Percentiles rank a stretch among this genome's conserved stretches.
Evolutionary conservation across 2,329 filamentous ascomycete genomes (phyloP).

Genomic region (Thermothelomyces thermophilus): DNA sequence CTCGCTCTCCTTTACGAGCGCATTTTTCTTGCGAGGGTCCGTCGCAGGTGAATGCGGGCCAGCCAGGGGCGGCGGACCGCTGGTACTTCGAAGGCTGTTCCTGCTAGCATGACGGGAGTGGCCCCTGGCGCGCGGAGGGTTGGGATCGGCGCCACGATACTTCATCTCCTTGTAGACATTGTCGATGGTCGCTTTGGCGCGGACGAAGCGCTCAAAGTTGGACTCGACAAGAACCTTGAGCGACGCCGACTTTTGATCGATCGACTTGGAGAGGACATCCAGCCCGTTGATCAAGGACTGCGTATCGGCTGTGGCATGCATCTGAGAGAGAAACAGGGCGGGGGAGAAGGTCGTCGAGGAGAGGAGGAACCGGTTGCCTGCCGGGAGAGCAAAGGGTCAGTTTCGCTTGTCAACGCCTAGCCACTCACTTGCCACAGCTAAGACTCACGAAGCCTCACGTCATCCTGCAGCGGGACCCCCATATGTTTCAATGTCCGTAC

Average conservation of each 20-base stretch:
- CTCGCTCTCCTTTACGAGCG: conserved; percentile 84
- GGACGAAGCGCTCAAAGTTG: conserved; percentile 97
- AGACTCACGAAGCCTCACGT: conserved; percentile 63
- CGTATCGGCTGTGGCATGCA: conserved; percentile 81
- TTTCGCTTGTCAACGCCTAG: not conserved
- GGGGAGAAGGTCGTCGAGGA: conserved; percentile 96
- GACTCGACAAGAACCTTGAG: conserved; percentile 94
- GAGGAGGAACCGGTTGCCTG: conserved; percentile 85
- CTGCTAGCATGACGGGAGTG: conserved; percentile 65
- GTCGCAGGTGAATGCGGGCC: conserved; percentile 33
- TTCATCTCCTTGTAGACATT: conserved; percentile 99
- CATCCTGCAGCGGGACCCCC: conserved; percentile 78
- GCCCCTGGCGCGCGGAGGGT: conserved; percentile 36
- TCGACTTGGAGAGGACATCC: conserved; percentile 79
- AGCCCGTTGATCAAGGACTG: conserved; percentile 73
- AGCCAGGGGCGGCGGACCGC: conserved; percentile 32
- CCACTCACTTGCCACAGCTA: not conserved
- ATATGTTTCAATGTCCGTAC: conserved; percentile 69
- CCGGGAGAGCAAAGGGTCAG: conserved; percentile 15
- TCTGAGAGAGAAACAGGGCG: conserved; percentile 82
- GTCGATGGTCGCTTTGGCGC: conserved; percentile 95
- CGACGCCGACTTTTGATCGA: conserved; percentile 95
- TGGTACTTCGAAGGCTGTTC: conserved; percentile 54
- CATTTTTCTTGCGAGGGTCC: conserved; percentile 74
- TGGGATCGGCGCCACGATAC: conserved; percentile 55